A percentile compares a stretch with the other conserved stretches of the same genome.
These are phyloP conservation scores for Punica granatum DNA, from an alignment of 345 rosid species.

Conservation along the genomic window DNA sequence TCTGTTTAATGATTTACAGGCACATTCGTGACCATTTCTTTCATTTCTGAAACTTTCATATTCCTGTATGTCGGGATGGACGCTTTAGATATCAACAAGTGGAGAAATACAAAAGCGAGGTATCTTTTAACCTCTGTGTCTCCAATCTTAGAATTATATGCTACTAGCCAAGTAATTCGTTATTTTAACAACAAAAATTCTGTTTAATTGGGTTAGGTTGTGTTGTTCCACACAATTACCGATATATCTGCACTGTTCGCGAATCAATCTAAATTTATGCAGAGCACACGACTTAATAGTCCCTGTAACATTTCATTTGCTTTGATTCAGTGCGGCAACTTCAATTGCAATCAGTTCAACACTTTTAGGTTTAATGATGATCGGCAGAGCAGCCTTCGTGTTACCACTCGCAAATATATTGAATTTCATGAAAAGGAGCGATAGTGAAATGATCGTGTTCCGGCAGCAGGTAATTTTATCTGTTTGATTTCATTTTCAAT, in stretches of 20 bases:
- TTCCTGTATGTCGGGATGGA: constrained; percentile 7
- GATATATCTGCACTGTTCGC: background rate
- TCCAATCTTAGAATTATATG: background rate
- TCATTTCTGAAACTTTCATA: constrained; percentile 3
- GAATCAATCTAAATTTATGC: background rate
- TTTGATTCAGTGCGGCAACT: constrained; percentile 22
- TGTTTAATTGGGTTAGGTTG: background rate
- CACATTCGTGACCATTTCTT: constrained; percentile 1
- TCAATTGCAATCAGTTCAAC: constrained; percentile 36
- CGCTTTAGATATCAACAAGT: constrained; percentile 42
- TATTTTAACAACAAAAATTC: background rate
- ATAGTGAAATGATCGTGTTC: constrained; percentile 25
- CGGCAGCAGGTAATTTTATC: constrained; percentile 34
- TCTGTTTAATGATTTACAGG: background rate
- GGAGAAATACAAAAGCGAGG: constrained; percentile 44
- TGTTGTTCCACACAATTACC: background rate
- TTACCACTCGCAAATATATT: constrained; percentile 39
- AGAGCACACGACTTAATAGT: background rate
- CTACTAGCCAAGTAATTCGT: background rate
- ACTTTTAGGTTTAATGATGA: constrained; percentile 32
- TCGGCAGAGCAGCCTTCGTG: constrained; percentile 56
- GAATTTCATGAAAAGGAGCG: constrained; percentile 21
- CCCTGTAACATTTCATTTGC: background rate
- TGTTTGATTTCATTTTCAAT: background rate
- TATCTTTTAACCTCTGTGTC: constrained; percentile 5